Base-by-base conservation (phyloP, 2,329 filamentous ascomycete species). In the Pseudogymnoascus sp. region DNA sequence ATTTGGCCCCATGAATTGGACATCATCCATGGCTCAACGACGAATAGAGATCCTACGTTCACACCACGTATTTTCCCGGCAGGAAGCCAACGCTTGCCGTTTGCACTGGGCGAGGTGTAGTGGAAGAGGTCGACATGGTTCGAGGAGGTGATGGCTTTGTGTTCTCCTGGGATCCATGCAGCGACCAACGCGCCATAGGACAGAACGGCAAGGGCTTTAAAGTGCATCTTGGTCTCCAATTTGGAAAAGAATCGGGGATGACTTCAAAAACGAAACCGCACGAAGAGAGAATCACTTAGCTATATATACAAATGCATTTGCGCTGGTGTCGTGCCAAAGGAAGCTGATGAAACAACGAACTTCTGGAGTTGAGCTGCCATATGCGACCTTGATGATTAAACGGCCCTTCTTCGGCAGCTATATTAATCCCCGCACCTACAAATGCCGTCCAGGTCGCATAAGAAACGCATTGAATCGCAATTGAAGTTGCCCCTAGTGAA, bases 1-100 rank as follows among this genome's bases (percentile, higher is more conserved):
- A 80, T 78, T 5, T 66, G 65, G 8, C 62, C 69, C 77, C 79
- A 81, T 59, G 72, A 72, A 13, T 68, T 67, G 10, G 65, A 62
- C 13, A 74, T 74, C 67, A 81, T 76, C 79, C 79, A 81, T 17
- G 78, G 77, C 67, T 81, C 79, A 42, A 80, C 70, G 58, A 81
- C 70, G 65, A 81, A 81, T 13, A 77, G 71, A 4, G 77, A 76
- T 10, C 79, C 78, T 12, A 81, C 69, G 64, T 81, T 80, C 29
- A 82, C 79, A 35, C 79, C 79, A 2, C 78, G 76, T 61, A 82
- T 77, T 66, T 79, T 80, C 15, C 68, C 67, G 5, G 58, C 63
- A 3, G 60, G 65, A 15, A 65, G 60, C 65, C 64, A 68, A 51
- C 64, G 58, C 41, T 66, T 66, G 33, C 42, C 44, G n/a, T 33